These are phyloP conservation scores for Pichia sp. DNA, from an alignment of 1,139 yeast species.

Conservation along the genomic window DNA sequence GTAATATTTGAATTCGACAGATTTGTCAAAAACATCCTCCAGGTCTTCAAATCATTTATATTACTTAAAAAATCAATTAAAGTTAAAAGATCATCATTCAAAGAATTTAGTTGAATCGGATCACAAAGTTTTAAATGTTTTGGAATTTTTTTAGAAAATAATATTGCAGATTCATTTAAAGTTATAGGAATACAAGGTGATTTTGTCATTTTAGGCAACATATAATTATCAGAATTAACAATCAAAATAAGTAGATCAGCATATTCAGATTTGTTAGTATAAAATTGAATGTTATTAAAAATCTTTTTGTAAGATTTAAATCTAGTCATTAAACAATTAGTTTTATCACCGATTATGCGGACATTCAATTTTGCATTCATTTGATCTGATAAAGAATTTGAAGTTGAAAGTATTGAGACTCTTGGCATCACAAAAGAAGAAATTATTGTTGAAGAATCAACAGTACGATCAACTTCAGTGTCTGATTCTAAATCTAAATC, in stretches of 20 bases:
- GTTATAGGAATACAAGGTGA: constrained; percentile 29
- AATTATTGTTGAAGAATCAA: constrained; percentile 24
- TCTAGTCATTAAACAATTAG: constrained; percentile 19
- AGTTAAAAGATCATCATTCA: constrained; percentile 59
- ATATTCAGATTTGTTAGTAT: constrained; percentile 13
- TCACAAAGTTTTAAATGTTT: constrained; percentile 24
- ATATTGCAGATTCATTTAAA: constrained; percentile 5
- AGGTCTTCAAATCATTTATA: constrained; percentile 14
- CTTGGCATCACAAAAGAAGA: constrained; percentile 33
- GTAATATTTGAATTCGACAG: background rate
- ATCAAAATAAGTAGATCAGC: constrained; percentile 25
- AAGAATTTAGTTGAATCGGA: constrained; percentile 41
- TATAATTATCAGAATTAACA: constrained; percentile 24
- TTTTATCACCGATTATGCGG: constrained; percentile 25
- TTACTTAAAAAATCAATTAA: constrained; percentile 28
- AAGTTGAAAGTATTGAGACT: constrained; percentile 16
- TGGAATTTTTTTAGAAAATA: constrained; percentile 8
- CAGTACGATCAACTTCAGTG: constrained; percentile 18
- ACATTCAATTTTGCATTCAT: constrained; percentile 15
- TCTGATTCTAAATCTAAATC: constrained; percentile 7
- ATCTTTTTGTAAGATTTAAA: constrained; percentile 25
- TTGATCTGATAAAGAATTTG: background rate
- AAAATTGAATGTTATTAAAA: constrained; percentile 23
- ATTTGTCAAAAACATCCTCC: constrained; percentile 9
- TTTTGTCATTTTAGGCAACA: constrained; percentile 25